A percentile compares a stretch with the other conserved stretches of the same genome.
Conservation (phyloP, 441 rosid genomes). For the Rhodomyrtus psidioides region DNA sequence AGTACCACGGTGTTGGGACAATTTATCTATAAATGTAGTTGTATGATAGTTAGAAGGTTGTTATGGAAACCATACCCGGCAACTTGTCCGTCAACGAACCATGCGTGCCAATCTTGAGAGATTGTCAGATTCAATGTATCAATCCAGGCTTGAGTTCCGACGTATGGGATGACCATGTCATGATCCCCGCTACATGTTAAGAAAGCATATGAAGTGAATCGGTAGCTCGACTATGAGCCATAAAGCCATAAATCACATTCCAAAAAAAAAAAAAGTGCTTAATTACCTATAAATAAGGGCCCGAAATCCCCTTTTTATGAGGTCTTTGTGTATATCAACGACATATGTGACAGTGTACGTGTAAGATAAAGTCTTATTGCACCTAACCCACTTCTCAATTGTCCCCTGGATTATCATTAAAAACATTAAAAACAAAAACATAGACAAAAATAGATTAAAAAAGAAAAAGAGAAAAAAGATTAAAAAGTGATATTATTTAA, state of each 20-base stretch:
- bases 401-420: background rate
- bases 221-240: background rate
- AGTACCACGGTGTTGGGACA: too few relatives aligned
- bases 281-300: background rate
- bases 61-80: conserved; percentile 3
- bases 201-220: background rate
- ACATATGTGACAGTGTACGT: background rate
- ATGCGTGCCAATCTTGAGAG: conserved; percentile 8
- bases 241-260: background rate
- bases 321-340: background rate
- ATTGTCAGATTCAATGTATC: conserved; percentile 4
- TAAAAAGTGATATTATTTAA: background rate
- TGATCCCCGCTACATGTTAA: conserved; percentile 17
- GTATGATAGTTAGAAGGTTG: background rate
- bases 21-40: too few relatives aligned
- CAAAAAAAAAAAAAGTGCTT: background rate
- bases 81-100: conserved; percentile 12
- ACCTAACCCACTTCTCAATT: background rate
- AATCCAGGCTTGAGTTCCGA: conserved; percentile 20
- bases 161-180: conserved; percentile 3
- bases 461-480: background rate
- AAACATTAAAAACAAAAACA: background rate
- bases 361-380: background rate
- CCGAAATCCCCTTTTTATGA: background rate
- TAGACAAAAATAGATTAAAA: background rate